Base-by-base conservation (phyloP, 2,329 filamentous ascomycete genomes). In the Neonectria magnoliae region DNA sequence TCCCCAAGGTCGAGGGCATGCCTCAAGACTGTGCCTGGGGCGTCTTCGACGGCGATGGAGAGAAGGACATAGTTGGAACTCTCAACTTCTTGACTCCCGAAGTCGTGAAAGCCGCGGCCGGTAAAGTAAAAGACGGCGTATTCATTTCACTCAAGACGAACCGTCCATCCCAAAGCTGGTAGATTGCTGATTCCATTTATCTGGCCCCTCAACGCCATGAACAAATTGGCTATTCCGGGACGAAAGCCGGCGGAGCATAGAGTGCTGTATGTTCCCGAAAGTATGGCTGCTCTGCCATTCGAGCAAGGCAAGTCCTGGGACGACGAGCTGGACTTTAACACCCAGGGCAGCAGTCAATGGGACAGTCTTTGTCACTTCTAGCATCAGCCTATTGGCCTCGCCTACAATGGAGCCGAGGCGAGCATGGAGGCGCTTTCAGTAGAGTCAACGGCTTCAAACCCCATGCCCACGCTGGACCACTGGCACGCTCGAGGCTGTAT, bases 311-410 rank as follows among this genome's bases (percentile, higher is more conserved):
- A 72, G 16, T 67, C 70, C 0, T 83, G 81, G 76, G 83, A 86
- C 60, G 83, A 86, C 58, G 80, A 85, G 67, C 71, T 87, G 13
- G 76, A 79, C 11, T 82, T 88, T 77, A 88, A 88, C 74, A 88
- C 85, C 0, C 85, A 88, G 71, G 75, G 76, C 58, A 82, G 81
- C 65, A 84, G 80, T 50, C 86, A 88, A 73, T 88, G 85, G 86
- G 86, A 88, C 68, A 82, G 82, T 54, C 76, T 85, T 4, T 78
- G 79, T 27, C 83, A 86, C 70, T 81, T 83, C 68, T 77, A 79
- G n/a, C 81, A 85, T 57, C 76, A 81, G 57, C 70, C 77, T 0
- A 79, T 79, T 2, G 80, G 79, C 1, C 71, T 79, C 1, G 81
- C 82, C 11, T 88, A 88, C 73, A 88, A 88, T 60, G 84, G 84